Evolutionary conservation across 352 stramenopile genomes (phyloP), one percentile per base, ranked within the genome.

Genomic region (Phytophthora multivora): DNA sequence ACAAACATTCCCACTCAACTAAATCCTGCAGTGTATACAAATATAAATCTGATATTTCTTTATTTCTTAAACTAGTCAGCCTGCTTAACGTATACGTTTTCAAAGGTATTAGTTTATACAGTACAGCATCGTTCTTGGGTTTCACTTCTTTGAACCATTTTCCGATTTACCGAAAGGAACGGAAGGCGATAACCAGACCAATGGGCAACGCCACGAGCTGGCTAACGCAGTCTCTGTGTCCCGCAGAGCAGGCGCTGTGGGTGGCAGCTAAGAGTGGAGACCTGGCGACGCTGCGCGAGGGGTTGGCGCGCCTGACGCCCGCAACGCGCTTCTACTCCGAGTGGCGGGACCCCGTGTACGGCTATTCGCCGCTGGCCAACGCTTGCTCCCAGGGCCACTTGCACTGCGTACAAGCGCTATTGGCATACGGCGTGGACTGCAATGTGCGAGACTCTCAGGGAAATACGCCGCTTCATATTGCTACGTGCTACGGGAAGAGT

Each of bases 201-300:
- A 43, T 93, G 85, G 85, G 85, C 25, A 92, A 92, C 60, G 64
- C 80, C 16, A 78, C 83, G 60, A 90, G 79, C 55, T 94, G 85
- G 85, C 41, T 92, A 39, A 50, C 85, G 55, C 81, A 90, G 74
- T 77, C 70, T 30, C 67, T 94, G 36, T 91, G 77, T 26, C 85
- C 83, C 2, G 71, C 82, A 51, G 85, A 93, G 70, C 85, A 96
- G 59, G 69, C 79, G 43, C 52, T 93, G 26, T 96, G 86, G 83
- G 55, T 90, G 11, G 82, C 79, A 10, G 85, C 85, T 55, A 92
- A 91, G 71, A 84, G 67, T 51, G 86, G 87, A 23, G 80, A 94
- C 66, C 36, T 79, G 19, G 63, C 65, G 2, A 56, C 74, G 21
- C 53, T 96, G 31, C 77, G 79, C 35, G 51, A 71, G 28, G 81